phyloP scores from a whole-genome alignment of 2,329 filamentous ascomycete genomes.

The Cladorrhinum sp. region DNA sequence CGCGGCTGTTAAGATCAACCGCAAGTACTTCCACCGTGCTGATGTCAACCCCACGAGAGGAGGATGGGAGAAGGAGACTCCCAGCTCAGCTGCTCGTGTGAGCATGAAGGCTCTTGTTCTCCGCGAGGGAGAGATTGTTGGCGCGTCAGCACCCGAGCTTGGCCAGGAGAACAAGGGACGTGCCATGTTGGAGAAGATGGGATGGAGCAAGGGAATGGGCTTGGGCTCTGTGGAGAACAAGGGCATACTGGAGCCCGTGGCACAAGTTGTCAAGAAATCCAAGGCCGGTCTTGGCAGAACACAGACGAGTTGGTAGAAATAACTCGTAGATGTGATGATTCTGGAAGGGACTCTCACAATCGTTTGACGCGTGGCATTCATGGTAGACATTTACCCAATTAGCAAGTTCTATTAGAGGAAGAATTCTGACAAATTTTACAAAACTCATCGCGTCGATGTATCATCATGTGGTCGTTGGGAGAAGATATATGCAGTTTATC shows the following conservation, averaged over 20 bases:
- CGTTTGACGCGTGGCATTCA: not conserved
- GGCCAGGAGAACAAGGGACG: slow-evolving; percentile 79
- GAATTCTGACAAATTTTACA: no score
- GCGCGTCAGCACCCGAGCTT: slow-evolving; percentile 79
- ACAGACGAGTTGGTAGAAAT: slow-evolving; percentile 1
- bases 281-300: slow-evolving; percentile 74
- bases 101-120: slow-evolving; percentile 53
- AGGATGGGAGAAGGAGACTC: slow-evolving; percentile 8
- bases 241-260: slow-evolving; percentile 81
- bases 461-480: no score
- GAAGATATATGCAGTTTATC: no score
- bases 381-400: no score
- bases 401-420: no score
- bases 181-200: slow-evolving; percentile 93
- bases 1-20: slow-evolving; percentile 44
- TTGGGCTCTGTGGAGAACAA: slow-evolving; percentile 80
- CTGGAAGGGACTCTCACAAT: not conserved
- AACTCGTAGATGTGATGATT: not conserved
- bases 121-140: slow-evolving; percentile 83
- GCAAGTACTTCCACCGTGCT: slow-evolving; percentile 55
- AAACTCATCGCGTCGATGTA: no score
- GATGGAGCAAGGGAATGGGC: slow-evolving; percentile 83
- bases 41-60: slow-evolving; percentile 37
- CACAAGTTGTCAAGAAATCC: slow-evolving; percentile 80
- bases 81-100: slow-evolving; percentile 25